Percentiles rank a stretch among this genome's conserved stretches.
Evolutionary conservation across 2,329 filamentous ascomycete genomes (phyloP).

Genomic region (Apiospora rasikravindrae): DNA sequence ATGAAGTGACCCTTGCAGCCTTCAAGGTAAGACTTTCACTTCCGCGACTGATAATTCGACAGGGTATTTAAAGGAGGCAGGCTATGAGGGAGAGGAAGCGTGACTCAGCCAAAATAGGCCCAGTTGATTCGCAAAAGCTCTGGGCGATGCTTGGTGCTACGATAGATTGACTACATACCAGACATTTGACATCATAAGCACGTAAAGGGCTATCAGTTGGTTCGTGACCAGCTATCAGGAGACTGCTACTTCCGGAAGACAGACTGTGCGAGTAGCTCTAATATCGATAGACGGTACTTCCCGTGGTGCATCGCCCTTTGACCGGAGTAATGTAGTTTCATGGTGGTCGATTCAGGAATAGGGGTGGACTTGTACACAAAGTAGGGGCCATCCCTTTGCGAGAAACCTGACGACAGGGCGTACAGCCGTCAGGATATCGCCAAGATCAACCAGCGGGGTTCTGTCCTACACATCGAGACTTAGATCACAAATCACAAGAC

Average conservation of each 20-base stretch:
- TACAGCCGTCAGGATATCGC: neutral
- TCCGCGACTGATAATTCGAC: neutral
- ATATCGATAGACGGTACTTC: too few species aligned
- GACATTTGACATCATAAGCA: too few species aligned
- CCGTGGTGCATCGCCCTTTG: too few species aligned
- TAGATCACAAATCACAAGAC: too few species aligned
- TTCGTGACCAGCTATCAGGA: too few species aligned
- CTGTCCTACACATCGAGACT: too few species aligned
- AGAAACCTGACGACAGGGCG: neutral
- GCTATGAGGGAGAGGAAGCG: neutral
- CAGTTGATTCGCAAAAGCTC: neutral
- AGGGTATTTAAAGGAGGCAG: neutral
- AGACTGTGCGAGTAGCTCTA: too few species aligned
- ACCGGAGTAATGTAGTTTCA: too few species aligned
- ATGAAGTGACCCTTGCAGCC: neutral
- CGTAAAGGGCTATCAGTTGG: too few species aligned
- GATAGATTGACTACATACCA: neutral
- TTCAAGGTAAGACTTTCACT: neutral
- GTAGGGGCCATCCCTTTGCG: neutral
- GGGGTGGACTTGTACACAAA: slow-evolving; percentile 38
- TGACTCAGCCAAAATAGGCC: neutral
- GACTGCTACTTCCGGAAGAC: too few species aligned
- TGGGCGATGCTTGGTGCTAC: neutral
- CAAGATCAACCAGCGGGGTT: slow-evolving; percentile 1
- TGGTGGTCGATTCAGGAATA: slow-evolving; percentile 26